phyloP scores from a whole-genome alignment of 2,329 filamentous ascomycete species.

The Hymenoscyphus occultus region DNA sequence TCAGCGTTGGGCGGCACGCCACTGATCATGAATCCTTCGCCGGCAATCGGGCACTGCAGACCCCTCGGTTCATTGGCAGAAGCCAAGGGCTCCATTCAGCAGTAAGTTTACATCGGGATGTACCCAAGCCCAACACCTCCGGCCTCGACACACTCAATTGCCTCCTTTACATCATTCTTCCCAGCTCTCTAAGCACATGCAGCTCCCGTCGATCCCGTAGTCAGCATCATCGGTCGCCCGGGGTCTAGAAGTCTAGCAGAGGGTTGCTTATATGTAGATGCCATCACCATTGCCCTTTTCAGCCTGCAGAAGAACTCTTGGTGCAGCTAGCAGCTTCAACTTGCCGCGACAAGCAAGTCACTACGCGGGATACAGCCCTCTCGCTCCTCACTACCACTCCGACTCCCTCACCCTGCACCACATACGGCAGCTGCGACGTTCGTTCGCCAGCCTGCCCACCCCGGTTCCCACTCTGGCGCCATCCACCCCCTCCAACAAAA shows the following conservation, averaged over 20 bases:
- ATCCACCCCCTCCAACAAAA: slow-evolving; percentile 23
- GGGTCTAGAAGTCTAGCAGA: slow-evolving; percentile 3
- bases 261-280: slow-evolving; percentile 10
- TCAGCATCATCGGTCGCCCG: not conserved
- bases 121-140: not conserved
- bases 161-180: not conserved
- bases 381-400: not conserved
- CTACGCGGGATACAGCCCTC: not conserved
- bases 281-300: slow-evolving; percentile 7
- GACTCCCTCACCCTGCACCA: not conserved
- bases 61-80: too few species aligned
- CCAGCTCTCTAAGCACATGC: not conserved
- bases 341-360: slow-evolving; percentile 10
- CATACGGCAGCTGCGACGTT: slow-evolving; percentile 13
- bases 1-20: too few species aligned
- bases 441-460: slow-evolving; percentile 14
- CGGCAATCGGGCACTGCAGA: too few species aligned
- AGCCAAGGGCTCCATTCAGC: too few species aligned
- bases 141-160: not conserved
- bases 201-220: not conserved
- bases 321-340: not conserved
- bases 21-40: too few species aligned
- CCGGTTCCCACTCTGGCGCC: slow-evolving; percentile 25
- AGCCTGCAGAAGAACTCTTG: slow-evolving; percentile 19
- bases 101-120: too few species aligned